Percentiles rank a stretch among this genome's conserved stretches.
phyloP scores from a whole-genome alignment of 345 rosid species.

The Dipteronia sinensis region DNA sequence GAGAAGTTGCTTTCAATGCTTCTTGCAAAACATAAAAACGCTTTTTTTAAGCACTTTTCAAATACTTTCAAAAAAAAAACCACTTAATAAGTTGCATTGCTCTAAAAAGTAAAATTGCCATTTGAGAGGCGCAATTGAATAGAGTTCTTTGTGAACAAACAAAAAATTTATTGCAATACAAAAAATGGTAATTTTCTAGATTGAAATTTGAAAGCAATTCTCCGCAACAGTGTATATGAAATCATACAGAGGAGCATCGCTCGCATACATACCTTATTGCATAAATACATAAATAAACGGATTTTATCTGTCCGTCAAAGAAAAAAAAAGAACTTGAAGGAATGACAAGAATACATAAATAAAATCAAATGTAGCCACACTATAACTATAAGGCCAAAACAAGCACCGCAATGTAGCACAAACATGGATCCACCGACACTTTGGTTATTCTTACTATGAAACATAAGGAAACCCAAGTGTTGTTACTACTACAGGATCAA shows the following conservation, averaged over 20 bases:
- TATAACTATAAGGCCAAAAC: slow-evolving; percentile 20
- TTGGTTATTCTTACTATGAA: slow-evolving; percentile 5
- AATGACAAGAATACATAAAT: slow-evolving; percentile 2
- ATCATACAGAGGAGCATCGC: slow-evolving; percentile 4
- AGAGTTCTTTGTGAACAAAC: not conserved
- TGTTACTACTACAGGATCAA: not conserved
- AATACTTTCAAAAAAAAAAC: too few relatives aligned
- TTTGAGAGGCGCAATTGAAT: too few relatives aligned
- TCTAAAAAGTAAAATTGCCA: too few relatives aligned
- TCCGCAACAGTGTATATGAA: not conserved
- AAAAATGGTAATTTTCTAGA: not conserved
- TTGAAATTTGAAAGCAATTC: not conserved
- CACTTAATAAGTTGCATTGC: too few relatives aligned
- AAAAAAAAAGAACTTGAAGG: not conserved
- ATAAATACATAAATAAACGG: slow-evolving; percentile 28
- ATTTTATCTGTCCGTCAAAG: slow-evolving; percentile 6
- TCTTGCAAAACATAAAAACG: not conserved
- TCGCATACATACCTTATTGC: slow-evolving; percentile 36
- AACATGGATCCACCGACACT: slow-evolving; percentile 19
- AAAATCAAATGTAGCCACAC: slow-evolving; percentile 15
- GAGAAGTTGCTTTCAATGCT: not conserved
- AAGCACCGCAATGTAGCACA: slow-evolving; percentile 20
- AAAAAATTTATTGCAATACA: not conserved
- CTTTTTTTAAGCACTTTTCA: too few relatives aligned
- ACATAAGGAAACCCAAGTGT: slow-evolving; percentile 11